Base-by-base conservation (phyloP, 225 moss, liverwort and hornwort genomes). In the Polytrichum formosum region DNA sequence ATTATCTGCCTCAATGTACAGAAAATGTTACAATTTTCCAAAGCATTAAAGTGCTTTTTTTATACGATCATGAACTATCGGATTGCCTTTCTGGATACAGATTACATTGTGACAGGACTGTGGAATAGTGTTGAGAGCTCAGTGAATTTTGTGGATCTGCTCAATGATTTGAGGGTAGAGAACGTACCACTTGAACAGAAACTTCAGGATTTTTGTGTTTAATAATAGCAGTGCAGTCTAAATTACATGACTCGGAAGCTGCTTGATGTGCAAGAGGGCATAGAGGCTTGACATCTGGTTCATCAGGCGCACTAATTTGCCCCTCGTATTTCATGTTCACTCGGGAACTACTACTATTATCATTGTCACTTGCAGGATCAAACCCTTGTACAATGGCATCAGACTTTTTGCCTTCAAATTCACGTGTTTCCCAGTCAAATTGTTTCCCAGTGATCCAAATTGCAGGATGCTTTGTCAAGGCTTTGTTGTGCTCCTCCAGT, bases 121-220 rank as follows among this genome's bases (percentile, higher is more conserved):
- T 35, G 9, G 9, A 35, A 35, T 35, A 2, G 2, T 46, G 46
- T 16, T 46, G 46, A 37, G 37, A 37, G 10, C 37, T 37, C 37
- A 37, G 37, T 37, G 37, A 13, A 37, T 37, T 37, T 2, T 62
- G 27, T 78, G 6, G 68, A 37, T 76, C 65, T 61, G 10, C 30
- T 59, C 75, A 73, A 55, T 69, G 64, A 26, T 28, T 35, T 28
- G 20, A 25, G 74, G 18, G 70, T 67, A 59, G 55, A 26, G 33
- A 10, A 72, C 56, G 46, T 8, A 65, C 64, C 7, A 17, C 30
- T 31, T 28, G 61, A 18, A 71, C 67, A 18, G 25, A 22, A 65
- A 46, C 46, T 35, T 46, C 28, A 25, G 53, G 21, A 72, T 20
- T 70, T 20, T 3, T 26, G 28, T 72, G 73, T 26, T 78, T 30